Percentiles rank a stretch among this genome's conserved stretches.
Conservation (phyloP, 306 rosid genomes). For the Castanea mollissima region DNA sequence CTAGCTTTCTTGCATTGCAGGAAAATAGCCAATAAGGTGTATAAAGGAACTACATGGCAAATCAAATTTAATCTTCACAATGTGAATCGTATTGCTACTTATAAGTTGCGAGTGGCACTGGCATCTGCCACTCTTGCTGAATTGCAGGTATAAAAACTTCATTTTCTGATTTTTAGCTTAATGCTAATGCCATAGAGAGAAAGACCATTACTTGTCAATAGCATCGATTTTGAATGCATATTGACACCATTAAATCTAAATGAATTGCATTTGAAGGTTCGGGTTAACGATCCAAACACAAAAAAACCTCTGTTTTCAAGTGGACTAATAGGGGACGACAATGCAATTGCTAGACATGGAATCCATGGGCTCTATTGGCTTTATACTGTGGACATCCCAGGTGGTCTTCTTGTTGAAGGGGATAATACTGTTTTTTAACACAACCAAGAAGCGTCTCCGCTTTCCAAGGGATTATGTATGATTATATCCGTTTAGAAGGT, state of each 20-base stretch:
- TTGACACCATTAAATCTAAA: neutral
- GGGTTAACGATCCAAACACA: constrained; percentile 37
- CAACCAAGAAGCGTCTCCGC: neutral
- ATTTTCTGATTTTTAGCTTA: neutral
- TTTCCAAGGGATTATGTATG: constrained; percentile 70
- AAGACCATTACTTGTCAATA: neutral
- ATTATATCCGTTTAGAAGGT: constrained; percentile 71
- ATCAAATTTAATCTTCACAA: constrained; percentile 34
- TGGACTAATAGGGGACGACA: constrained; percentile 53
- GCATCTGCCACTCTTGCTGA: constrained; percentile 38
- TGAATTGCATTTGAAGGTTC: constrained; percentile 42
- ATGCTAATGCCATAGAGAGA: neutral
- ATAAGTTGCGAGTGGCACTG: constrained; percentile 40
- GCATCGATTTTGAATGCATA: neutral
- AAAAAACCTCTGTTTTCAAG: constrained; percentile 29
- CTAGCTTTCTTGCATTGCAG: constrained; percentile 8
- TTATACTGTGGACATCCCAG: neutral
- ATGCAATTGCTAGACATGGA: constrained; percentile 53
- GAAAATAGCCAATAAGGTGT: constrained; percentile 20
- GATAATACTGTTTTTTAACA: constrained; percentile 15
- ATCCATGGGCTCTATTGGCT: constrained; percentile 28
- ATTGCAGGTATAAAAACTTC: constrained; percentile 28
- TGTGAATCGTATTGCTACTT: constrained; percentile 7
- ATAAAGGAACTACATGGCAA: constrained; percentile 51
- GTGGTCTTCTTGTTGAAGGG: neutral